These are phyloP conservation scores for Talaromyces amestolkiae DNA, from an alignment of 2,329 filamentous ascomycete species.

Conservation along the genomic window DNA sequence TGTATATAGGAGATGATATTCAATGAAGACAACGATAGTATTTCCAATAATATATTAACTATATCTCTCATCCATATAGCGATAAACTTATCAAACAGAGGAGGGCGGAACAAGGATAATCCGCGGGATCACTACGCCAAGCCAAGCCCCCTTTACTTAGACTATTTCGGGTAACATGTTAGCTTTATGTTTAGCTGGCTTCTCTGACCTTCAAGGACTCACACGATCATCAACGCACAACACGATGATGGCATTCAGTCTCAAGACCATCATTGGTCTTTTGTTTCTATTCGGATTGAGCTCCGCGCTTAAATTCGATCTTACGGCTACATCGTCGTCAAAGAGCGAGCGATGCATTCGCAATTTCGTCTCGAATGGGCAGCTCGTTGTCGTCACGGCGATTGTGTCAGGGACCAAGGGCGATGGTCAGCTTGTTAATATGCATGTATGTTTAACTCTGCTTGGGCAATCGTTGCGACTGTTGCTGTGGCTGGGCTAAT, in stretches of 20 bases:
- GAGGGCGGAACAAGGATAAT: constrained; percentile 32
- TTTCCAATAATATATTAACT: not conserved
- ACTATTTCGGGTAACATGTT: constrained; percentile 17
- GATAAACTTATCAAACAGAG: not conserved
- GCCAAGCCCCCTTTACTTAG: constrained; percentile 24
- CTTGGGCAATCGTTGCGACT: not conserved
- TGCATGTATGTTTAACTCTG: constrained; percentile 66
- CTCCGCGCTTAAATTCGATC: constrained; percentile 87
- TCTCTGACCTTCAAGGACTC: not conserved
- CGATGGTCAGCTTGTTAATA: constrained; percentile 90
- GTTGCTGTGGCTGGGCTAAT: not conserved
- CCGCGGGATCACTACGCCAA: constrained; percentile 20
- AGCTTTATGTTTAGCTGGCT: constrained; percentile 17
- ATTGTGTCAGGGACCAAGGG: constrained; percentile 81
- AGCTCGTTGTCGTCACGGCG: constrained; percentile 91
- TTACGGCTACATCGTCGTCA: constrained; percentile 65
- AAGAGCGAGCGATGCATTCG: constrained; percentile 79
- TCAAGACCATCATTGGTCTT: constrained; percentile 33
- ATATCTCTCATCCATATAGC: not conserved
- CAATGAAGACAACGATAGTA: constrained; percentile 8
- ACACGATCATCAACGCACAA: not conserved
- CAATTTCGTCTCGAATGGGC: constrained; percentile 91
- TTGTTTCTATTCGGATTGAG: constrained; percentile 38
- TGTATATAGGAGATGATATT: constrained; percentile 8
- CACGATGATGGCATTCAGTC: constrained; percentile 31